Evolutionary conservation across 2,329 filamentous ascomycete genomes (phyloP), one percentile per base, ranked within the genome.

Genomic region (Botrytis fragariae): DNA sequence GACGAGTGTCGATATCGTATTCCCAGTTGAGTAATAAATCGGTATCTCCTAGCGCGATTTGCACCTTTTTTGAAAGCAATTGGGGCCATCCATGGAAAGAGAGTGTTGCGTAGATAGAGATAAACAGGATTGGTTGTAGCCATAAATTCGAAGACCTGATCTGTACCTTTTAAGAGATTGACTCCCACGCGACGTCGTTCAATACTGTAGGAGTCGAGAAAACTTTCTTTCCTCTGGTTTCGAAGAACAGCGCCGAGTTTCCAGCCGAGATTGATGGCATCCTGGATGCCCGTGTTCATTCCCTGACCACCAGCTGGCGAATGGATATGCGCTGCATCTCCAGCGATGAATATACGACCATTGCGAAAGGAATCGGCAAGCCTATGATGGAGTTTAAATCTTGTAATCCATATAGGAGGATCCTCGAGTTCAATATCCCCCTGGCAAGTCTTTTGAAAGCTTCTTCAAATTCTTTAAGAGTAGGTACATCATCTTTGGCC

Each of bases 151-250:
- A 86, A 86, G 4, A 82, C 74, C 2, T 77, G 76, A 74, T 86
- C 85, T 0, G 85, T 86, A 2, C 81, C 81, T 20, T 80, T 74
- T 8, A 86, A 77, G 0, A 88, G 80, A 39, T 80, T 81, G 14
- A 81, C 75, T 0, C 86, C 86, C 54, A 87, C 84, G 4, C 84
- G 68, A 25, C 82, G 81, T 10, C 87, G 83, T 77, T 88, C 86
- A 4, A 77, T 75, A 69, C 85, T 81, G 76, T 87, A 88, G 20
- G 82, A 85, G 67, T 85, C 81, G 0, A 89, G 81, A 1, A 88
- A 80, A 0, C 80, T 76, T 16, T 83, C 78, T 18, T 79, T 79
- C 2, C 81, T 75, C 48, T 77, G 69, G 3, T 71, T 71, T 25
- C 88, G 0, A 83, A 73, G 39, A 42, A 73, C 72, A 59, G 48